A percentile compares a stretch with the other conserved stretches of the same genome.
Conservation (phyloP, 1,139 yeast genomes). For the Taphrina flavorubra region DNA sequence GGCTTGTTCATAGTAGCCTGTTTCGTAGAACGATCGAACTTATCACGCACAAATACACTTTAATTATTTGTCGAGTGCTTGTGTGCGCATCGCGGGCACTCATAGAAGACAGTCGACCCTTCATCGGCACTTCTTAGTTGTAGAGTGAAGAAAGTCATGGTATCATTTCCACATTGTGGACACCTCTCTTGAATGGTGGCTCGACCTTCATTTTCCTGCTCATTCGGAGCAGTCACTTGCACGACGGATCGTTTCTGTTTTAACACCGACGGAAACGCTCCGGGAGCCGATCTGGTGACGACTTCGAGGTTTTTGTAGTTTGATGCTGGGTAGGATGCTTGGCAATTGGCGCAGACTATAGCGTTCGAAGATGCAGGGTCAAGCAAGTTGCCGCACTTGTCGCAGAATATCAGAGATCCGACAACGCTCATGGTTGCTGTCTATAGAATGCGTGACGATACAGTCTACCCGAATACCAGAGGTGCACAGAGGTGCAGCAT, state of each 20-base stretch:
- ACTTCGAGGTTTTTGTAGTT: slow-evolving; percentile 81
- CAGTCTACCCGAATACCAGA: too few relatives aligned
- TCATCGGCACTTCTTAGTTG: slow-evolving; percentile 98
- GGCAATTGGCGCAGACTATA: slow-evolving; percentile 71
- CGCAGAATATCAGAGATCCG: slow-evolving; percentile 91
- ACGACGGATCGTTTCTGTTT: slow-evolving; percentile 85
- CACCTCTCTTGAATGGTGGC: slow-evolving; percentile 82
- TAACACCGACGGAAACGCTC: slow-evolving; percentile 89
- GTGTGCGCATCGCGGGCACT: slow-evolving; percentile 92
- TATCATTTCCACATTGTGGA: slow-evolving; percentile 96
- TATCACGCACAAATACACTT: background rate
- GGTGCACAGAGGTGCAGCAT: too few relatives aligned
- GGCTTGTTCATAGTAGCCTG: too few relatives aligned
- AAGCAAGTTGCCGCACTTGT: slow-evolving; percentile 88
- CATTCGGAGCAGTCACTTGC: slow-evolving; percentile 75
- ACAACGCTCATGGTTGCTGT: slow-evolving; percentile 75
- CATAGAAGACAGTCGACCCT: slow-evolving; percentile 76
- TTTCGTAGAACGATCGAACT: too few relatives aligned
- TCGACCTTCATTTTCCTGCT: slow-evolving; percentile 60
- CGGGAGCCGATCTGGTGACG: slow-evolving; percentile 80
- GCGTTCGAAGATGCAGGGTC: slow-evolving; percentile 62
- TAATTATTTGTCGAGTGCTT: slow-evolving; percentile 90
- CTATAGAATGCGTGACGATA: too few relatives aligned
- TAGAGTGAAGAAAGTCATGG: slow-evolving; percentile 95
- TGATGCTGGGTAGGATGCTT: slow-evolving; percentile 59